Base-by-base conservation (phyloP, 345 rosid species). In the Angophora floribunda region DNA sequence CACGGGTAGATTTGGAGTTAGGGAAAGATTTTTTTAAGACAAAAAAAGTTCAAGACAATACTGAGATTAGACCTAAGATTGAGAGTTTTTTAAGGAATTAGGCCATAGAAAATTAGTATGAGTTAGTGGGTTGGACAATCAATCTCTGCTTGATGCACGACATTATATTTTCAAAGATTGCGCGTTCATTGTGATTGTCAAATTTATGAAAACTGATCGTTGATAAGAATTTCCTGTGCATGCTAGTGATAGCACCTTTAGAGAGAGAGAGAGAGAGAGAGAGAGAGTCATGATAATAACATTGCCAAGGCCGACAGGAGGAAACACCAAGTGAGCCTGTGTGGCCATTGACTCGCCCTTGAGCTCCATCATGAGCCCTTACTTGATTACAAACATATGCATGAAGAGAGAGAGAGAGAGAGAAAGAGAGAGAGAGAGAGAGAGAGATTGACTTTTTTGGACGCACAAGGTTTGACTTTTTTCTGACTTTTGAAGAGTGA, bases 291-390 rank as follows among this genome's bases (percentile, higher is more conserved):
- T 90, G 49, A 89, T 89, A 44, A 90, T 93, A 85, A 86, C 87
- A 70, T 41, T 36, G 49, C 17, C 16, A 45, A 59, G 87, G 94
- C 93, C 89, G 96, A 93, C 94, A 93, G 88, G 94, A 92, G 93
- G 91, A 94, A 75, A 19, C 91, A 41, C 89, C 92, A 86, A 90
- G 86, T 52, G 91, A 93, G 90, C 90, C 86, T 91, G 91, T 88
- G 92, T 89, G 89, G 89, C 90, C 95, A 92, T 93, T 91, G 94
- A 92, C 93, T 93, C 90, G 28, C 84, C 84, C 47, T 75, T 41
- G 84, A 19, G 45, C 82, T 75, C 49, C 84, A 75, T 75, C 84
- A 75, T 75, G 84, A 75, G 24, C 4, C 49, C 84, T 44, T 45
- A 75, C 24, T 75, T 41, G 49, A 75, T 75, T 75, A 75, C 84